phyloP scores from a whole-genome alignment of 352 stramenopile genomes.

The Globisporangium recalcitrans region DNA sequence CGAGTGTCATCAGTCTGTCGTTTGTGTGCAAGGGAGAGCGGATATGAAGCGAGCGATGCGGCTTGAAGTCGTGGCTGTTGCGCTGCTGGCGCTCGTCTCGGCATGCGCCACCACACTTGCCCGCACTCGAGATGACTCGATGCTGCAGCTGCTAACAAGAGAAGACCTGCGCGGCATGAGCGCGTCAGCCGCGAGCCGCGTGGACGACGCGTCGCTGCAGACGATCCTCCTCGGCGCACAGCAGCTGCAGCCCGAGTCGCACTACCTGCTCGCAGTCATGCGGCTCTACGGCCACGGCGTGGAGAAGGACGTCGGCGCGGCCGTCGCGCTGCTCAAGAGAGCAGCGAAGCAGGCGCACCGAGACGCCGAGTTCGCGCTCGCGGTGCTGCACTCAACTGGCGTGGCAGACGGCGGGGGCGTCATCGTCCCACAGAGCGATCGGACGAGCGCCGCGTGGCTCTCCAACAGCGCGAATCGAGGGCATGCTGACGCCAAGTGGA shows the following conservation, averaged over 20 bases:
- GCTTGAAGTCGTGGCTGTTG: not conserved
- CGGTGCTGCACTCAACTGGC: constrained; percentile 28
- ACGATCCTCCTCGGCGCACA: constrained; percentile 32
- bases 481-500: constrained; percentile 46
- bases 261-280: constrained; percentile 49
- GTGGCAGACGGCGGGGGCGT: not conserved
- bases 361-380: constrained; percentile 45
- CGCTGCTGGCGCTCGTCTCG: not conserved
- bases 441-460: constrained; percentile 33
- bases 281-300: constrained; percentile 50
- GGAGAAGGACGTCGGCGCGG: constrained; percentile 20
- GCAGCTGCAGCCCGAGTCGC: constrained; percentile 31
- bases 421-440: constrained; percentile 27
- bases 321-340: constrained; percentile 25
- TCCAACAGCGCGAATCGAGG: constrained; percentile 28
- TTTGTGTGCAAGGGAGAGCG: not conserved
- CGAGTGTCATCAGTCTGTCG: no score
- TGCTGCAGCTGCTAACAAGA: constrained; percentile 9
- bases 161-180: constrained; percentile 16
- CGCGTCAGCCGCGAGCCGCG: not conserved
- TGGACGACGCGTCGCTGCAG: constrained; percentile 29
- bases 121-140: not conserved
- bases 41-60: not conserved
- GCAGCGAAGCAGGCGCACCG: constrained; percentile 25
- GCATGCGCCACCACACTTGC: not conserved